Percentiles rank a stretch among this genome's conserved stretches.
Evolutionary conservation across 495 filamentous ascomycete species (phyloP).

Genomic region (Sordaria brevicollis): DNA sequence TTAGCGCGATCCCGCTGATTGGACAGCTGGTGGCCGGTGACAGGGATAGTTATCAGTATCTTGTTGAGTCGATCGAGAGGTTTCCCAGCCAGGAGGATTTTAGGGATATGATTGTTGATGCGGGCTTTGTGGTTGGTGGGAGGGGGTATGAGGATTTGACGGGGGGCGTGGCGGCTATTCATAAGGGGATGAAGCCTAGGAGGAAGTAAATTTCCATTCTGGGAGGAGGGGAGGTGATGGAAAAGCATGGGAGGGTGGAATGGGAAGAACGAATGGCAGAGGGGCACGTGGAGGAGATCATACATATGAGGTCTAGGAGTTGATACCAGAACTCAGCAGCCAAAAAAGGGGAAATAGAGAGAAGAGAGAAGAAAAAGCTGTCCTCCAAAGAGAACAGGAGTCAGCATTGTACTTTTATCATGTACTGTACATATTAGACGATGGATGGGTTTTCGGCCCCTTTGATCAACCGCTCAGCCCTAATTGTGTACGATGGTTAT

Average conservation of each 20-base stretch:
- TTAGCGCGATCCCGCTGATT: conserved; percentile 85
- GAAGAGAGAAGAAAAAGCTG: no score
- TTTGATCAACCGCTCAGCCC: no score
- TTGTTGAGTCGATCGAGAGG: conserved; percentile 93
- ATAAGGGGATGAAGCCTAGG: conserved; percentile 89
- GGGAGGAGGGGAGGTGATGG: neutral
- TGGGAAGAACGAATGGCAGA: neutral
- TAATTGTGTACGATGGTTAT: no score
- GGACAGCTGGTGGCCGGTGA: conserved; percentile 93
- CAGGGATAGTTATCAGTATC: conserved; percentile 92
- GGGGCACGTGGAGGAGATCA: no score
- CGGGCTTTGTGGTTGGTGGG: conserved; percentile 78
- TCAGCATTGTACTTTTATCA: no score
- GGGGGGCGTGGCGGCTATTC: conserved; percentile 85
- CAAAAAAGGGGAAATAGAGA: no score
- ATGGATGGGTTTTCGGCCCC: no score
- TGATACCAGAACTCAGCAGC: no score
- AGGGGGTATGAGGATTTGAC: conserved; percentile 81
- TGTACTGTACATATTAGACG: no score
- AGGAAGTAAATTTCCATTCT: neutral
- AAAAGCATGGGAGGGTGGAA: neutral
- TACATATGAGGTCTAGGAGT: no score
- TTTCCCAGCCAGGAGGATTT: conserved; percentile 84
- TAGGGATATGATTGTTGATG: conserved; percentile 74
- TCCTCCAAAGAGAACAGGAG: no score